A percentile compares a stretch with the other conserved stretches of the same genome.
phyloP scores from a whole-genome alignment of 352 stramenopile species.

The Peronospora belbahrii region DNA sequence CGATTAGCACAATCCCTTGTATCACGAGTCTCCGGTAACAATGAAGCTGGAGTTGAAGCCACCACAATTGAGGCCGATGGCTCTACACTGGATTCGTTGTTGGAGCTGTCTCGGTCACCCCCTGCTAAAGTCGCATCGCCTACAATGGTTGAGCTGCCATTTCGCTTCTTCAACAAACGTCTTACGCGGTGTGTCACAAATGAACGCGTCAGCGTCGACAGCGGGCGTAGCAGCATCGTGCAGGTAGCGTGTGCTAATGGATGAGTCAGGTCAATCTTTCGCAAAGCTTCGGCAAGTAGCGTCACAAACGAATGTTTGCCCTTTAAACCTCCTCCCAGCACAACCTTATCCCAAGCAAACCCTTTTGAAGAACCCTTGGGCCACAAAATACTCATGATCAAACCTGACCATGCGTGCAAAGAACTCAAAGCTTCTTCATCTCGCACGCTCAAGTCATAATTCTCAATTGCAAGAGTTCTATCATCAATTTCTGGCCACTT shows the following conservation, averaged over 20 bases:
- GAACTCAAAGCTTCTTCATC: slow-evolving; percentile 65
- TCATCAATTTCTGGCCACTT: slow-evolving; percentile 36
- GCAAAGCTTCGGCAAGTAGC: slow-evolving; percentile 62
- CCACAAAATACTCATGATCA: slow-evolving; percentile 87
- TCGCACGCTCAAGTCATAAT: slow-evolving; percentile 35
- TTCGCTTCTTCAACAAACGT: slow-evolving; percentile 58
- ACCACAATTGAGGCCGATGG: neutral
- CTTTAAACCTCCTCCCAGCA: slow-evolving; percentile 52
- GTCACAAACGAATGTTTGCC: slow-evolving; percentile 74
- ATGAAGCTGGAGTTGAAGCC: neutral
- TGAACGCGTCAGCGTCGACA: slow-evolving; percentile 71
- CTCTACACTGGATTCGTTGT: neutral
- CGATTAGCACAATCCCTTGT: neutral
- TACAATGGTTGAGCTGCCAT: slow-evolving; percentile 3
- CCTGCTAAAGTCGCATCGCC: neutral
- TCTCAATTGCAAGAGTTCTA: neutral
- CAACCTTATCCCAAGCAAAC: slow-evolving; percentile 77
- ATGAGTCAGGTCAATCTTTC: slow-evolving; percentile 71
- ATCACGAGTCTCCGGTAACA: neutral
- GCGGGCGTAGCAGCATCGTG: slow-evolving; percentile 69
- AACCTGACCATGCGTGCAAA: slow-evolving; percentile 74
- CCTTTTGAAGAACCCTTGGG: slow-evolving; percentile 67
- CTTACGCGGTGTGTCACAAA: slow-evolving; percentile 72
- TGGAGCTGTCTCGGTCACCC: neutral
- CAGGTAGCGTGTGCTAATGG: slow-evolving; percentile 68